Conservation (phyloP, 1,139 yeast genomes). For the Kodamaea ohmeri region DNA sequence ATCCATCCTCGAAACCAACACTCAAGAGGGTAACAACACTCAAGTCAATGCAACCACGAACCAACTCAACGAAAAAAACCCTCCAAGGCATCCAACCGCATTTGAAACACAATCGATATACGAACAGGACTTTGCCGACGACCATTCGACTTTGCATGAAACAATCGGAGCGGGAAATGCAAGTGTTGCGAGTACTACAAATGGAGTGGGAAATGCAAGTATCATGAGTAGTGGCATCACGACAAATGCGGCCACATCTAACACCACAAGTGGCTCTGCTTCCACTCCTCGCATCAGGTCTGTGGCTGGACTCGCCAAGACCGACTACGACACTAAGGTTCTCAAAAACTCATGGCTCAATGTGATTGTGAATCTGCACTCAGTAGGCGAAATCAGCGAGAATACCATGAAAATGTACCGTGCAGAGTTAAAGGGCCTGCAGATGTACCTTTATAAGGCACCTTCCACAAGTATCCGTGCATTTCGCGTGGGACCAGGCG, state of each 20-base stretch:
- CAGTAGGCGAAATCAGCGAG: slow-evolving; percentile 35
- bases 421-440: slow-evolving; percentile 66
- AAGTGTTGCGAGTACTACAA: not conserved
- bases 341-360: slow-evolving; percentile 45
- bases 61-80: no score
- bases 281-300: slow-evolving; percentile 8
- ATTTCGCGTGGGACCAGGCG: slow-evolving; percentile 27
- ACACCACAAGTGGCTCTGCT: not conserved
- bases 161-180: slow-evolving; percentile 1
- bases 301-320: slow-evolving; percentile 25
- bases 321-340: slow-evolving; percentile 34
- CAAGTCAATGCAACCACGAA: not conserved
- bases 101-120: slow-evolving; percentile 3
- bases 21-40: not conserved
- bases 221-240: no score
- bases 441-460: slow-evolving; percentile 55
- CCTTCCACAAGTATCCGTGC: slow-evolving; percentile 45
- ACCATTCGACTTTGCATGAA: slow-evolving; percentile 3
- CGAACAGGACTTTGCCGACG: slow-evolving; percentile 6
- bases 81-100: no score
- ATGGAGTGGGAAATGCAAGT: not conserved
- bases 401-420: slow-evolving; percentile 47
- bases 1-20: not conserved
- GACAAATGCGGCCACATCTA: not conserved
- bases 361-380: slow-evolving; percentile 35